Evolutionary conservation across 306 rosid species (phyloP), one percentile per base, ranked within the genome.

Genomic region (Vigna nakashimae): DNA sequence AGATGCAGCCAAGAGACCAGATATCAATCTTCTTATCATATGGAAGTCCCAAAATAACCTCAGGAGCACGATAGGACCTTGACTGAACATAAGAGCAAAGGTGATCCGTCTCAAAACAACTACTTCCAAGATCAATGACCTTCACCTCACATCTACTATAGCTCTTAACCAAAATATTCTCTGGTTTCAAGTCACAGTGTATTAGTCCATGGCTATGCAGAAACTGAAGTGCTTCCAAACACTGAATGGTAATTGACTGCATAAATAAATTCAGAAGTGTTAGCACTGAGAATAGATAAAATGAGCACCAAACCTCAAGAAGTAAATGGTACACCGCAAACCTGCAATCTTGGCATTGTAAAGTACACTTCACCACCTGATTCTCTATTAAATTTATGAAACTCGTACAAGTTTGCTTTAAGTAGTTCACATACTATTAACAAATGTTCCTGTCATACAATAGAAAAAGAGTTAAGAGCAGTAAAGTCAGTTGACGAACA

Each of bases 81-180:
- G 97, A 92, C 58, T 92, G 97, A 73, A 92, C 97, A 38, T 92
- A 92, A 20, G 97, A 90, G 77, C 97, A 92, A 71, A 92, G 93
- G 73, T 92, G 97, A 89, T 92, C 97, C 3, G 97, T 92, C 84
- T 90, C 97, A 56, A 90, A 92, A 85, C 97, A 92, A 77, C 97
- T 92, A 85, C 97, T 92, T 78, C 97, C 97, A 68, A 92, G 97
- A 86, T 92, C 97, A 80, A 92, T 92, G 88, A 92, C 97, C 83
- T 92, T 92, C 79, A 92, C 92, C 92, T 92, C 97, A 85, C 97
- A 92, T 79, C 97, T 86, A 81, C 97, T 92, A 81, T 92, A 92
- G 83, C 97, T 92, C 86, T 92, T 92, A 70, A 92, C 97, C 85
- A 92, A 79, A 79, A 92, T 92, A 84, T 92, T 92, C 87, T 92